Base-by-base conservation (phyloP, 2,329 filamentous ascomycete genomes). In the Nannizziopsis arthrosporioides region DNA sequence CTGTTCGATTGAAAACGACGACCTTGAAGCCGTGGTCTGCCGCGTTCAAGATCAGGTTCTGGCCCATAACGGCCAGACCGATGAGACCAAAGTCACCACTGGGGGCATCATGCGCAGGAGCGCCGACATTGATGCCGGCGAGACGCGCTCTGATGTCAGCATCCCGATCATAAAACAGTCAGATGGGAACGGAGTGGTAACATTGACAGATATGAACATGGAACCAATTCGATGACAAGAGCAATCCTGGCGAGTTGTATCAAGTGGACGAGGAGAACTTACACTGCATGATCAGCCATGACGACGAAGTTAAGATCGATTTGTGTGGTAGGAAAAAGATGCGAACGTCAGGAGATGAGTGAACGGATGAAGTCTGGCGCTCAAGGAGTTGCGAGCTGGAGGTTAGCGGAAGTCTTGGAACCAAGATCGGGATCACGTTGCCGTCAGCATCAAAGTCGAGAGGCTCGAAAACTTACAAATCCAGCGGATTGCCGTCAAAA, bases 1-100 rank as follows among this genome's bases (percentile, higher is more conserved):
- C 86, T 61, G 92, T 98, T 72, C 92, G 85, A 84, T 98, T 98
- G 82, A 85, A 98, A 61, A 90, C 92, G 72, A 90, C 85, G 65
- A 98, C 86, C 68, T 87, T 96, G 81, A 93, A 96, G 65, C 89
- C 84, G 63, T 90, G 81, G 70, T 92, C 85, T 62, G 85, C 85
- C 74, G 83, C 85, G 72, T 92, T 92, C 65, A 92, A 72, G 69
- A 92, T 89, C 72, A 92, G 74, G 75, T 90, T 92, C 76, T 89
- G 83, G 69, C 73, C 73, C 84, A 92, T 92, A 72, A 92, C 85
- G 74, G 85, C 85, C 75, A 92, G 78, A 79, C 85, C 85, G 69
- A 92, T 90, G 66, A 92, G 84, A 77, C 85, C 85, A 72, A 92
- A 82, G 81, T 92, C 85, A 80, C 81, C 81, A 73, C 82, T 86